These are phyloP conservation scores for Omphalea diandra DNA, from an alignment of 441 rosid species.

Conservation along the genomic window DNA sequence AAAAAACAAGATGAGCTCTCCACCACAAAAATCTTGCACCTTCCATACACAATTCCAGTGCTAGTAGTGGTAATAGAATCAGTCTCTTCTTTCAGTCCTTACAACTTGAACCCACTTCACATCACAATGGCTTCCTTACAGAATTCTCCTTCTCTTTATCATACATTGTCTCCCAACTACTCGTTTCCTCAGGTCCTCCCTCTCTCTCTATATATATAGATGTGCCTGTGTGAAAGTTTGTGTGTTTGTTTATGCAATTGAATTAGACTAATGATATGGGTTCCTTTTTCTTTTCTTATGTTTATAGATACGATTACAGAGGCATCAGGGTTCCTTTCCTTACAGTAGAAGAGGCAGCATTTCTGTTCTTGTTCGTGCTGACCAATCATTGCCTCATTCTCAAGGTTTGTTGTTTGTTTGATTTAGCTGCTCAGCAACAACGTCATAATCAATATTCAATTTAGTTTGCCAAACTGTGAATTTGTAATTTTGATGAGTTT, in stretches of 20 bases:
- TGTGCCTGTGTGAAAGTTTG: no score
- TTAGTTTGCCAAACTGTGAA: background rate
- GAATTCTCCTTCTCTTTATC: slow-evolving; percentile 47
- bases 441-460: background rate
- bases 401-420: slow-evolving; percentile 38
- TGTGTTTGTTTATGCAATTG: background rate
- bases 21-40: slow-evolving; percentile 33
- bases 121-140: slow-evolving; percentile 71
- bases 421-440: background rate
- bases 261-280: background rate
- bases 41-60: background rate
- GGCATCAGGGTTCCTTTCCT: slow-evolving; percentile 37
- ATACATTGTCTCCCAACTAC: slow-evolving; percentile 41
- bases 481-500: background rate
- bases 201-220: background rate
- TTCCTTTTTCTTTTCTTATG: background rate
- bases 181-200: slow-evolving; percentile 53
- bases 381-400: slow-evolving; percentile 41
- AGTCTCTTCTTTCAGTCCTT: background rate
- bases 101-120: slow-evolving; percentile 6
- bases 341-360: slow-evolving; percentile 38
- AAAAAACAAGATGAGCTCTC: slow-evolving; percentile 31
- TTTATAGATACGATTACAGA: slow-evolving; percentile 37
- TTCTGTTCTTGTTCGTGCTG: slow-evolving; percentile 53
- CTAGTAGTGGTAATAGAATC: no score